Base-by-base conservation (phyloP, 345 rosid species). In the Noccaea bulbosa region DNA sequence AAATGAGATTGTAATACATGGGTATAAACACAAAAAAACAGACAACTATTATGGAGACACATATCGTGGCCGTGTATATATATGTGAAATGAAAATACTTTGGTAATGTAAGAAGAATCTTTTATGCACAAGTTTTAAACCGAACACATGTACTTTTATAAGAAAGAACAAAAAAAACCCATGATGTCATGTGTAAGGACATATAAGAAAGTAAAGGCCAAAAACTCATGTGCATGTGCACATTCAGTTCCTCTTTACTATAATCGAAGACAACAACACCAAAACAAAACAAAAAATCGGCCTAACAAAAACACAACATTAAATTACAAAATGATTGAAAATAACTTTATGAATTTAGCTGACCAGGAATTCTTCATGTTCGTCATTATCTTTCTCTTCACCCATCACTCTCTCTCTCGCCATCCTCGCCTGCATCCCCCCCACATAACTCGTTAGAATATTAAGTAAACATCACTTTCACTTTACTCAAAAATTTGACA, bases 381-480 rank as follows among this genome's bases (percentile, higher is more conserved):
- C 78, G 8, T 62, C 78, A 67, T 24, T 51, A 11, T 74, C 63
- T 74, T 43, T 51, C 35, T 67, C 69, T 43, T 74, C 70, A 68
- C 74, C 70, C 74, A 69, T 46, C 22, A 76, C 37, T 62, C 79
- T 70, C 11, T 65, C 68, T 37, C 76, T 70, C 1, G 76, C 79
- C 8, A 70, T 57, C 12, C 62, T 70, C 35, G 40, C 79, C 79
- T 76, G 60, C 75, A 34, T 16, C 2, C 15, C 30, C 30, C 2
- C 8, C 56, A 57, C 4, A 15, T 39, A 4, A 61, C 27, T 34
- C 54, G 55, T 6, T 4, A 43, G 30, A 35, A 17, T 41, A 64
- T 33, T 11, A 52, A 32, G 15, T 8, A 51, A 0, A 30, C 52
- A 49, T 56, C 63, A 20, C 11, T 52, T 40, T 45, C 38, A 15